phyloP scores from a whole-genome alignment of 495 filamentous ascomycete genomes.

The Penicillium cinerascens region DNA sequence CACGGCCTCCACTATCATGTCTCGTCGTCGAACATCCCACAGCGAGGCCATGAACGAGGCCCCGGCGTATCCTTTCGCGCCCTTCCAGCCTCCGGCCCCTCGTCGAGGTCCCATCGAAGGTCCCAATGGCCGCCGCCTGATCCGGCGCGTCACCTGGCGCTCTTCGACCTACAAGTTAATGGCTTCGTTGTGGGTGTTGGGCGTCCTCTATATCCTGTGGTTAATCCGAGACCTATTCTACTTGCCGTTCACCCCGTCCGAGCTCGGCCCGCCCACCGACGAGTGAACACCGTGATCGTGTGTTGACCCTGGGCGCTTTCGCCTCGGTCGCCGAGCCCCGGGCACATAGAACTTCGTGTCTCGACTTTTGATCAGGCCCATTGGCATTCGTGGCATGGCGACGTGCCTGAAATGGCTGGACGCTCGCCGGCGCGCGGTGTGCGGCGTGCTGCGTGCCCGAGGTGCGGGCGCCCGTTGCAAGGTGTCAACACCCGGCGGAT shows the following conservation, averaged over 20 bases:
- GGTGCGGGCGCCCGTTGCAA: not conserved
- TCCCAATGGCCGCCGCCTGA: constrained; percentile 42
- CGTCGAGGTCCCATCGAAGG: constrained; percentile 45
- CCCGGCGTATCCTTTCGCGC: constrained; percentile 34
- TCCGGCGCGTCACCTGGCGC: constrained; percentile 50
- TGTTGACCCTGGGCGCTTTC: not conserved
- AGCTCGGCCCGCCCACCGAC: constrained; percentile 10
- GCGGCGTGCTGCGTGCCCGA: not conserved
- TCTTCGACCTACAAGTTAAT: constrained; percentile 49
- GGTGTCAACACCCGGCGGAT: not conserved
- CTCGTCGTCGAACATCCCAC: constrained; percentile 43
- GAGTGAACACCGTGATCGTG: constrained; percentile 2
- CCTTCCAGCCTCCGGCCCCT: constrained; percentile 19
- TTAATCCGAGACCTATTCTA: constrained; percentile 46
- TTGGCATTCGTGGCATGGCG: no score
- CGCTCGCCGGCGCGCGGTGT: not conserved
- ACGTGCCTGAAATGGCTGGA: not conserved
- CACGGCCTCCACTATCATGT: constrained; percentile 35
- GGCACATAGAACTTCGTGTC: no score
- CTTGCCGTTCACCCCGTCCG: constrained; percentile 31
- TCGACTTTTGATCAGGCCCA: no score
- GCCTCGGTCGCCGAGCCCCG: not conserved
- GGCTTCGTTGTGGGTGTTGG: constrained; percentile 45
- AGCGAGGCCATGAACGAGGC: constrained; percentile 43
- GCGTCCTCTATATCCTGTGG: constrained; percentile 47